Evolutionary conservation across 2,329 filamentous ascomycete species (phyloP).

Genomic region (Plectosphaerella sp.): DNA sequence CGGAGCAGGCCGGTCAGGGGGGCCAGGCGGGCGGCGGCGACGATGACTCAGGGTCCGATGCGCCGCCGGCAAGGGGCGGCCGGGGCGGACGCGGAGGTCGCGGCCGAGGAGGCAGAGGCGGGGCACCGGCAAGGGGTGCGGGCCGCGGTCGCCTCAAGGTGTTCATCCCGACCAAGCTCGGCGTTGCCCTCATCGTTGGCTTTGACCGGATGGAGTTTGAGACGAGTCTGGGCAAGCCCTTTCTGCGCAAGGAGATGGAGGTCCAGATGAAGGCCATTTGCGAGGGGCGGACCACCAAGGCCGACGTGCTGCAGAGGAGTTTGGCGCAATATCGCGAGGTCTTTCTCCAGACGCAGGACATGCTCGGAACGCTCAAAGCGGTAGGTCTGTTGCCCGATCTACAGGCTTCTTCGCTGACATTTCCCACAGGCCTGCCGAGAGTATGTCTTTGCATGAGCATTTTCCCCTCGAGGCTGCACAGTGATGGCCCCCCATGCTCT

Average conservation of each 20-base stretch:
- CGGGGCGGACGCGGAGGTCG: constrained; percentile 41
- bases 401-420: constrained; percentile 4
- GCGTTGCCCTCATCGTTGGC: constrained; percentile 86
- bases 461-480: not conserved
- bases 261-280: constrained; percentile 95
- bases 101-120: constrained; percentile 36
- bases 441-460: constrained; percentile 37
- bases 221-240: constrained; percentile 90
- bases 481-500: not conserved
- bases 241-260: constrained; percentile 97
- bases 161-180: constrained; percentile 88
- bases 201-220: constrained; percentile 94
- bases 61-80: constrained; percentile 30
- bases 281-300: constrained; percentile 72
- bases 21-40: constrained; percentile 27
- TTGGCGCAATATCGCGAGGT: constrained; percentile 83
- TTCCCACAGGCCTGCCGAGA: constrained; percentile 45
- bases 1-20: constrained; percentile 34
- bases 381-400: constrained; percentile 37
- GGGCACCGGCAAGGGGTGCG: constrained; percentile 16
- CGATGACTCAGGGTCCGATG: constrained; percentile 33
- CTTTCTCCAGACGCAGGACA: constrained; percentile 75
- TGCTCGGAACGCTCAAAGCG: constrained; percentile 61
- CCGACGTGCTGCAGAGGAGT: constrained; percentile 75
- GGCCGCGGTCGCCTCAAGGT: constrained; percentile 60